These are phyloP conservation scores for Clarireedia sp. DNA, from an alignment of 2,329 filamentous ascomycete genomes.

Conservation along the genomic window DNA sequence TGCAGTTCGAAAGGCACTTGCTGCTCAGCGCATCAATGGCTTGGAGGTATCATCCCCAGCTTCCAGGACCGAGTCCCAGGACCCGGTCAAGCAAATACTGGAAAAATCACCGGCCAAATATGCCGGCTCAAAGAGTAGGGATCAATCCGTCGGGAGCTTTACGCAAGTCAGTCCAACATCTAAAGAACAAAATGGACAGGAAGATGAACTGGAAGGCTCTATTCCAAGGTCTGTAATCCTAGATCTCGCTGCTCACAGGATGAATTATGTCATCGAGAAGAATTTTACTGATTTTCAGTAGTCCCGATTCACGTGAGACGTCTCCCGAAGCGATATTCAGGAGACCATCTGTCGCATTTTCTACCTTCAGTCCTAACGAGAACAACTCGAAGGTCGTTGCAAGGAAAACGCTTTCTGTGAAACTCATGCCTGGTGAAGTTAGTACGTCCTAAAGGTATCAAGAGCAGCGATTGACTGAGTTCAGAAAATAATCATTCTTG, in stretches of 20 bases:
- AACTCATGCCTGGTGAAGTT: slow-evolving; percentile 44
- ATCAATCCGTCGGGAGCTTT: background rate
- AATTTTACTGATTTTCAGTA: slow-evolving; percentile 20
- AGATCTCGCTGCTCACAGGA: background rate
- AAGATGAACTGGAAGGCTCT: background rate
- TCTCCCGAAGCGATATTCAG: slow-evolving; percentile 17
- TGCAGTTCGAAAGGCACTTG: slow-evolving; percentile 22
- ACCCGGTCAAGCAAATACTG: background rate
- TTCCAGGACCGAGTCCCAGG: background rate
- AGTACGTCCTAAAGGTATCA: background rate
- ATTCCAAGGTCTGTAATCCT: background rate
- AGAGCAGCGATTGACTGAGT: slow-evolving; percentile 10
- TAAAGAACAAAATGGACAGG: background rate
- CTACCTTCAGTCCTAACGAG: slow-evolving; percentile 38
- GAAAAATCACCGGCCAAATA: background rate
- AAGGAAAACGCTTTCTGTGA: slow-evolving; percentile 36
- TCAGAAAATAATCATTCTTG: slow-evolving; percentile 55
- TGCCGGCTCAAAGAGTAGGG: background rate
- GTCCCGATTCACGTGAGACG: slow-evolving; percentile 20
- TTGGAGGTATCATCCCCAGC: background rate
- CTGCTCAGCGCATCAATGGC: slow-evolving; percentile 3
- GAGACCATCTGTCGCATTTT: slow-evolving; percentile 34
- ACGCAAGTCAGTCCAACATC: background rate
- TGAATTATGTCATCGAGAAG: background rate
- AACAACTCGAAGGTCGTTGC: slow-evolving; percentile 35